Conservation (phyloP, 2,329 filamentous ascomycete genomes). For the Metarhizium sp. region DNA sequence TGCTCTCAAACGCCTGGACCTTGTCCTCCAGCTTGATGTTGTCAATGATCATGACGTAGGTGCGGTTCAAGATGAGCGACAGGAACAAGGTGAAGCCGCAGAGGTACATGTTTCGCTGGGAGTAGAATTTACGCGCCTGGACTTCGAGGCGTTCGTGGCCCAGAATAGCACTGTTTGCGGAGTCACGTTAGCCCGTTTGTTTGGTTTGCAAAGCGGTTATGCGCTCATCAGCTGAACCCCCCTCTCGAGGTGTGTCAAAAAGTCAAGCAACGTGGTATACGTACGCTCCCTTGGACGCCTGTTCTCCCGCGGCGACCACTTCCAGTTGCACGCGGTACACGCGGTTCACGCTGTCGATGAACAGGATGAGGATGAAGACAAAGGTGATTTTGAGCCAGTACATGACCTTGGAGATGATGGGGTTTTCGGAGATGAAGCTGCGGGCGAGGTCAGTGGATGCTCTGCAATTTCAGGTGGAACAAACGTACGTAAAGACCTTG, state of each 20-base stretch:
- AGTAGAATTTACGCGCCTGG: slow-evolving; percentile 99
- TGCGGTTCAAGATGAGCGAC: slow-evolving; percentile 96
- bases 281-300: slow-evolving; percentile 32
- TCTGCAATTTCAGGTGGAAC: slow-evolving; percentile 12
- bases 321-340: slow-evolving; percentile 96
- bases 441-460: background rate
- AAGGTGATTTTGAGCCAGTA: slow-evolving; percentile 99
- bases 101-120: slow-evolving; percentile 99
- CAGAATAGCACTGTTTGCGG: slow-evolving; percentile 48
- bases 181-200: background rate
- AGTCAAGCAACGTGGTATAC: slow-evolving; percentile 15
- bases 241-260: too few relatives aligned
- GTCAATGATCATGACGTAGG: slow-evolving; percentile 94
- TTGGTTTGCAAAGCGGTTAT: background rate
- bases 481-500: slow-evolving; percentile 67
- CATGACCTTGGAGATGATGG: slow-evolving; percentile 78
- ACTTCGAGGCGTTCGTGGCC: slow-evolving; percentile 96
- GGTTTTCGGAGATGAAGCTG: slow-evolving; percentile 89
- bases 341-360: slow-evolving; percentile 90
- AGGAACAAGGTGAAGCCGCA: slow-evolving; percentile 99
- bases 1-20: slow-evolving; percentile 70
- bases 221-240: background rate
- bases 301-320: slow-evolving; percentile 62
- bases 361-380: slow-evolving; percentile 97
- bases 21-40: slow-evolving; percentile 86